A percentile compares a stretch with the other conserved stretches of the same genome.
Conservation (phyloP, 805 yeast genomes). For the Ogataea trehalophila region DNA sequence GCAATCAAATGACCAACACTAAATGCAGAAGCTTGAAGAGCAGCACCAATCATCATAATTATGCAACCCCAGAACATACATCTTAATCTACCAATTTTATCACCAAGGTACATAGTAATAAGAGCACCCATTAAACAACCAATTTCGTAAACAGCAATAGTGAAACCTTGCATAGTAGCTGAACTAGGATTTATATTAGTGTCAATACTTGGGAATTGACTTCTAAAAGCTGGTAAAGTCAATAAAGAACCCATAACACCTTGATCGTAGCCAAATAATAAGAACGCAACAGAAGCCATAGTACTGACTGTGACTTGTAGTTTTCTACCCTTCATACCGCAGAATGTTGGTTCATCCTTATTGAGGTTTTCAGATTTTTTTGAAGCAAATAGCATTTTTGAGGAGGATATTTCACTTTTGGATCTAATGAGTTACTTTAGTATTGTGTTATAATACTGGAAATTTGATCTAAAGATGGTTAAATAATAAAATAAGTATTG, state of each 20-base stretch:
- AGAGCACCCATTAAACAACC: constrained; percentile 44
- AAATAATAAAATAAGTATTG: too few relatives aligned
- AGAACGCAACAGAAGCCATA: constrained; percentile 31
- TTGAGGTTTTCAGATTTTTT: background rate
- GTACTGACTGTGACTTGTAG: constrained; percentile 14
- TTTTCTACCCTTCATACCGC: constrained; percentile 16
- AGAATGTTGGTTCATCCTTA: constrained; percentile 2
- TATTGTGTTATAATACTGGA: too few relatives aligned
- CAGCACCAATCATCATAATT: constrained; percentile 30
- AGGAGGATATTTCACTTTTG: background rate
- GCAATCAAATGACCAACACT: constrained; percentile 26
- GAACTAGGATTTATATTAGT: constrained; percentile 16
- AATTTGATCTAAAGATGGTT: too few relatives aligned
- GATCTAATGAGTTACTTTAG: too few relatives aligned
- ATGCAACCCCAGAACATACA: constrained; percentile 33
- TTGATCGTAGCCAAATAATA: constrained; percentile 48
- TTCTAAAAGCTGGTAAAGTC: constrained; percentile 20
- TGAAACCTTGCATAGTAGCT: constrained; percentile 44
- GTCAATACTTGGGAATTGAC: constrained; percentile 23
- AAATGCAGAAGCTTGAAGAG: constrained; percentile 21
- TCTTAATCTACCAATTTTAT: constrained; percentile 37
- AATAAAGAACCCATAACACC: constrained; percentile 42
- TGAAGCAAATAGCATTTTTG: background rate
- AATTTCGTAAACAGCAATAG: constrained; percentile 44
- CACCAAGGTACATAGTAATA: constrained; percentile 38